Percentiles rank a stretch among this genome's conserved stretches.
These are phyloP conservation scores for Pelomyxa schiedti DNA, from an alignment of 78 protist species.

Conservation along the genomic window DNA sequence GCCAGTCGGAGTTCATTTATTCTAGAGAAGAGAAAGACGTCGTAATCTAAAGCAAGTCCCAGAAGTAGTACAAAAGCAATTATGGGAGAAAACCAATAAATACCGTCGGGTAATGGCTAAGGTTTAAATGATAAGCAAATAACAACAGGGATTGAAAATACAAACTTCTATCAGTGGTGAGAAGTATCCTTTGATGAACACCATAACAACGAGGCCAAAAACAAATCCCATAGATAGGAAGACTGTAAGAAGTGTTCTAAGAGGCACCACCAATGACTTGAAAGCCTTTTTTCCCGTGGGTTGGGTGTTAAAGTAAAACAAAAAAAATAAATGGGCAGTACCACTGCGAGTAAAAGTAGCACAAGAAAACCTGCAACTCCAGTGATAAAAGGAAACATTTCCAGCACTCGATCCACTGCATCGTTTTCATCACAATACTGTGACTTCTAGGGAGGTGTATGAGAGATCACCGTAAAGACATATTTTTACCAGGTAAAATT, in stretches of 20 bases:
- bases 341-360: constrained; percentile 3
- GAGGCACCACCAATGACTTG: constrained; percentile 25
- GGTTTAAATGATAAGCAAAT: no score
- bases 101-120: no score
- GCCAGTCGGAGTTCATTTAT: no score
- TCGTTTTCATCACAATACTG: background rate
- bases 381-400: background rate
- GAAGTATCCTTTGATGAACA: constrained; percentile 6
- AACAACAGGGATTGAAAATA: no score
- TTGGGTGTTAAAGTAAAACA: no score
- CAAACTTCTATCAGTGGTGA: background rate
- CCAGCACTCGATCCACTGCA: background rate
- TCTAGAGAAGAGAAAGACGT: no score
- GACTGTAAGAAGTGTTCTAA: constrained; percentile 31
- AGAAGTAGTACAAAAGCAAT: constrained; percentile 27
- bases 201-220: constrained; percentile 14
- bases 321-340: no score
- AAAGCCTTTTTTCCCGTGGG: no score
- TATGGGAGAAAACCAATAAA: constrained; percentile 33
- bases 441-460: no score
- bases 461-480: no score
- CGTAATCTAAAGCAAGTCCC: constrained; percentile 62
- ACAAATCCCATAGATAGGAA: background rate
- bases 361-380: constrained; percentile 6
- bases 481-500: background rate